Evolutionary conservation across 116 monocot species (phyloP).

Genomic region (Iris pallida): DNA sequence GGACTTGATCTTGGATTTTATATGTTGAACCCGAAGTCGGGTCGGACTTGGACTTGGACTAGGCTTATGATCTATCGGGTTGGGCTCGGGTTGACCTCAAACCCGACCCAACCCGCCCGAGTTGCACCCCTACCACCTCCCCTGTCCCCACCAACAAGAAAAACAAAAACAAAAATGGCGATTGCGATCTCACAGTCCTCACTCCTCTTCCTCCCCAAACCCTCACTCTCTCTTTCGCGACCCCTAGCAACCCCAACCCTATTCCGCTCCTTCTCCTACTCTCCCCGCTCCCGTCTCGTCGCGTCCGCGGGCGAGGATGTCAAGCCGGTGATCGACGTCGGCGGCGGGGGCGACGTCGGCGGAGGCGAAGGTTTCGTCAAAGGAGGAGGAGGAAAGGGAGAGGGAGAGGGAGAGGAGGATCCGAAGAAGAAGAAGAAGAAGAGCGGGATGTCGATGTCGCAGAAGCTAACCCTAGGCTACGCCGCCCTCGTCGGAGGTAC

Average conservation of each 20-base stretch:
- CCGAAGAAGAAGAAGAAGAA: constrained; percentile 21
- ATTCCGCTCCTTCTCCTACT: background rate
- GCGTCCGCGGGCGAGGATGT: background rate
- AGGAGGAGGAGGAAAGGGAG: constrained; percentile 7
- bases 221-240: constrained; percentile 6
- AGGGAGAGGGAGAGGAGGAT: constrained; percentile 9
- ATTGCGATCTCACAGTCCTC: no score
- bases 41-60: no score
- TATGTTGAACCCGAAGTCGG: no score
- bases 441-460: constrained; percentile 65
- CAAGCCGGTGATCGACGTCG: background rate
- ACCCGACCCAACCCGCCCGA: no score
- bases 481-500: constrained; percentile 70
- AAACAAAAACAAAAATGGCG: no score
- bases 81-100: no score
- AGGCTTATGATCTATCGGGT: no score
- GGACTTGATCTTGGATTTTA: no score
- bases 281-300: background rate
- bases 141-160: no score
- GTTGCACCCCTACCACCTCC: no score
- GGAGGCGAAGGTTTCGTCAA: constrained; percentile 17
- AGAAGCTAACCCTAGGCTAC: constrained; percentile 66
- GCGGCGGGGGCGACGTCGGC: constrained; percentile 12
- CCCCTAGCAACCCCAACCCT: background rate
- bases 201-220: no score